Conservation (phyloP, 2,329 filamentous ascomycete species). For the Pezicula rhizophila region DNA sequence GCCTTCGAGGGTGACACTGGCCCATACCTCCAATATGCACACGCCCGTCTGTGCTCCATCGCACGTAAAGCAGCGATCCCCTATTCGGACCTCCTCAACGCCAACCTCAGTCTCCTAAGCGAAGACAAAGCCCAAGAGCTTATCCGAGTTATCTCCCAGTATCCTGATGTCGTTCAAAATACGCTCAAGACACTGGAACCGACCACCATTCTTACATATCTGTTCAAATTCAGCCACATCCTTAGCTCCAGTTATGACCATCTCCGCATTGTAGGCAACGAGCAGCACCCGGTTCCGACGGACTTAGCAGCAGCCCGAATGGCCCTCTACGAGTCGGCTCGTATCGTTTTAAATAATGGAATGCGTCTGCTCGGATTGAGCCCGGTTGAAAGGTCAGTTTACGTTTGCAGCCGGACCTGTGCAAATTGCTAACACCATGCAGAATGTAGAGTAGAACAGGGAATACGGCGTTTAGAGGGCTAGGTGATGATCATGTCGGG, state of each 20-base stretch:
- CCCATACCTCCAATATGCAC: constrained; percentile 78
- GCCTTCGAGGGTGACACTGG: constrained; percentile 83
- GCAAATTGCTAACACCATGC: neutral
- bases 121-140: constrained; percentile 70
- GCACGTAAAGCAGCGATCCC: constrained; percentile 48
- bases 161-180: constrained; percentile 79
- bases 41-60: constrained; percentile 65
- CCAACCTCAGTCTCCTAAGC: constrained; percentile 62
- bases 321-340: constrained; percentile 71
- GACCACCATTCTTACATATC: constrained; percentile 59
- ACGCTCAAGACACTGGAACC: constrained; percentile 79
- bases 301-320: constrained; percentile 66
- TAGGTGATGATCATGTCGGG: neutral
- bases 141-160: constrained; percentile 71
- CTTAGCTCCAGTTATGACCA: constrained; percentile 78
- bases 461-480: neutral
- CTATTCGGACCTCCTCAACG: constrained; percentile 51
- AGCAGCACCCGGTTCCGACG: constrained; percentile 32
- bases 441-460: neutral
- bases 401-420: neutral
- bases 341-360: constrained; percentile 72
- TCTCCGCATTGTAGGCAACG: constrained; percentile 74
- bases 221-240: constrained; percentile 82
- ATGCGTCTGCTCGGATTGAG: constrained; percentile 75
- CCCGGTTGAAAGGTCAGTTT: constrained; percentile 58